Evolutionary conservation across 129 eudicot species (phyloP).

Genomic region (Deinandra increscens): DNA sequence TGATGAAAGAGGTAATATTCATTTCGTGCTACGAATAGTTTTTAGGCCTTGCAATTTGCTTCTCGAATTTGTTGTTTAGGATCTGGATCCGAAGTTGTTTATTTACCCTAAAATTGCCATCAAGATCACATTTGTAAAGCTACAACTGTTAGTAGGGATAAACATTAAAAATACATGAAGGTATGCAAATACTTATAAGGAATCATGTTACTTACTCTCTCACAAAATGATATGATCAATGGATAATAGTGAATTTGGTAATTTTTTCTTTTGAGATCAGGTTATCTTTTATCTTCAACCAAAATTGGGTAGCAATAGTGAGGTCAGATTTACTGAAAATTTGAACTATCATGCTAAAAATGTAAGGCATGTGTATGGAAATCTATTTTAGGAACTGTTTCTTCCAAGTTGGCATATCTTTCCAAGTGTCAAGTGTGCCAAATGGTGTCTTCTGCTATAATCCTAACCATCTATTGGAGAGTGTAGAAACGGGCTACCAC

Average conservation of each 20-base stretch:
- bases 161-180: no score
- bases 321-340: background rate
- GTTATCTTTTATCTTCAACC: background rate
- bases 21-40: conserved; percentile 13
- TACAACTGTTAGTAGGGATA: no score
- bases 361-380: background rate
- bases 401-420: background rate
- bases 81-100: conserved; percentile 10
- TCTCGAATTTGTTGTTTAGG: background rate
- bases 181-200: background rate
- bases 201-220: background rate
- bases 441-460: background rate
- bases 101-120: background rate
- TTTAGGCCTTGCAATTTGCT: conserved; percentile 13
- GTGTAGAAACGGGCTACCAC: no score
- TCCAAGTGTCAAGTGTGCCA: background rate
- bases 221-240: no score
- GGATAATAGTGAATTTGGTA: background rate
- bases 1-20: conserved; percentile 89
- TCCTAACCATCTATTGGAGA: background rate
- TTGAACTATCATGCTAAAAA: background rate
- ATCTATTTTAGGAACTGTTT: background rate
- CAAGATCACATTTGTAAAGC: background rate
- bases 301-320: background rate
- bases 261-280: background rate